Evolutionary conservation across 495 filamentous ascomycete species (phyloP).

Genomic region (Xylaria castorea): DNA sequence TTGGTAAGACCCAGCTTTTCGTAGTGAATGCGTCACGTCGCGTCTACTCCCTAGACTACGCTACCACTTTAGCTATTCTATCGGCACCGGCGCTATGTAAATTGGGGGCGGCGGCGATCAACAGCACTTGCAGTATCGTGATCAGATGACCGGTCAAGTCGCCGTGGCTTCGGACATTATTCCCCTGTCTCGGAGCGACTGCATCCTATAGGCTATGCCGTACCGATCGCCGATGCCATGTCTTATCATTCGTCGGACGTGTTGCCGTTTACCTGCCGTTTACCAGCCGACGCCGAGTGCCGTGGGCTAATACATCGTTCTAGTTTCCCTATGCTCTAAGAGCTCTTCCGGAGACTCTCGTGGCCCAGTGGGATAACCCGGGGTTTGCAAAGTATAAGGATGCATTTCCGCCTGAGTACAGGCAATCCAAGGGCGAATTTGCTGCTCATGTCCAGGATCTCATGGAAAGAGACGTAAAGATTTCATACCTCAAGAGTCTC

Average conservation of each 20-base stretch:
- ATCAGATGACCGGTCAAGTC: constrained; percentile 14
- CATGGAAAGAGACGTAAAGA: constrained; percentile 69
- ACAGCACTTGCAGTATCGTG: constrained; percentile 1
- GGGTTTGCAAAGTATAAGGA: constrained; percentile 63
- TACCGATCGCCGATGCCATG: constrained; percentile 13
- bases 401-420: constrained; percentile 68
- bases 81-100: constrained; percentile 13
- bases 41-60: constrained; percentile 15
- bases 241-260: constrained; percentile 17
- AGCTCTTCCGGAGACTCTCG: constrained; percentile 62
- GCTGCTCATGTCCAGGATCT: constrained; percentile 67
- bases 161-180: constrained; percentile 15
- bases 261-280: neutral
- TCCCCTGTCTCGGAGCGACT: constrained; percentile 7
- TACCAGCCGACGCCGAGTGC: neutral
- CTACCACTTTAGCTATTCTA: constrained; percentile 10
- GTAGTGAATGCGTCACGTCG: constrained; percentile 8
- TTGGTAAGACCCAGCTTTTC: constrained; percentile 58
- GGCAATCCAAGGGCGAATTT: constrained; percentile 56
- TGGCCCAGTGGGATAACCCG: constrained; percentile 64
- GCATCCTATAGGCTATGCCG: constrained; percentile 14
- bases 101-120: constrained; percentile 14
- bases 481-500: constrained; percentile 71
- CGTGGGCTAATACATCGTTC: constrained; percentile 32
- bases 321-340: constrained; percentile 75